Percentiles rank a stretch among this genome's conserved stretches.
These are phyloP conservation scores for Nakazawaea wyomingensis DNA, from an alignment of 805 yeast species.

Conservation along the genomic window DNA sequence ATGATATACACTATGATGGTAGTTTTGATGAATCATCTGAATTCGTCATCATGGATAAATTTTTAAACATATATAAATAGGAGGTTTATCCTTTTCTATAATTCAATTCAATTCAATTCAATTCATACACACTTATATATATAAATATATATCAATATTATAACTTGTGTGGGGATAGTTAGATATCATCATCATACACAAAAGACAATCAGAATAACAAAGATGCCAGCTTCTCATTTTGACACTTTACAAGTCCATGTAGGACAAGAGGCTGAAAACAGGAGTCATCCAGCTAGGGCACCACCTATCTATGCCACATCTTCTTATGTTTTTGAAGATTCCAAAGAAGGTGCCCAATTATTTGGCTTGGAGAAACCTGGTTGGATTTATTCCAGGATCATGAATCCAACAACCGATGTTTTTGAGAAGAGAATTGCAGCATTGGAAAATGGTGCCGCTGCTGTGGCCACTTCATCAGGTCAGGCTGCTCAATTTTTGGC, in stretches of 20 bases:
- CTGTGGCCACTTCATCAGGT: slow-evolving; percentile 89
- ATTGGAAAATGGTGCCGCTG: slow-evolving; percentile 88
- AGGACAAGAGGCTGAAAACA: slow-evolving; percentile 71
- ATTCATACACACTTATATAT: too few species aligned
- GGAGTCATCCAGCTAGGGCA: slow-evolving; percentile 71
- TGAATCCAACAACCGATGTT: slow-evolving; percentile 90
- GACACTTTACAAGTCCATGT: slow-evolving; percentile 94
- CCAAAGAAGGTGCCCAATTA: slow-evolving; percentile 87
- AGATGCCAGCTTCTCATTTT: slow-evolving; percentile 60
- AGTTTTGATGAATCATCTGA: too few species aligned
- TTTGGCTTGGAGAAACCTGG: slow-evolving; percentile 84
- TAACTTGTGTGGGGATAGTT: not conserved
- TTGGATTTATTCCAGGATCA: slow-evolving; percentile 81
- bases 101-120: too few species aligned
- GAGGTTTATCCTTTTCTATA: too few species aligned
- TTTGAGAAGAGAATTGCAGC: slow-evolving; percentile 92
- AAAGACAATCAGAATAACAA: too few species aligned
- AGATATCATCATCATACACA: not conserved
- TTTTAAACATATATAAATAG: too few species aligned
- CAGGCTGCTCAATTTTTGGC: slow-evolving; percentile 94
- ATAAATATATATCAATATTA: too few species aligned
- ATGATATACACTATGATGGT: too few species aligned
- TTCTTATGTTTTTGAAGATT: slow-evolving; percentile 81
- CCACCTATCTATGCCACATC: slow-evolving; percentile 92
- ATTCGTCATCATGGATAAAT: too few species aligned